A percentile compares a stretch with the other conserved stretches of the same genome.
Conservation (phyloP, 495 filamentous ascomycete species). For the Aspergillus sparsus region DNA sequence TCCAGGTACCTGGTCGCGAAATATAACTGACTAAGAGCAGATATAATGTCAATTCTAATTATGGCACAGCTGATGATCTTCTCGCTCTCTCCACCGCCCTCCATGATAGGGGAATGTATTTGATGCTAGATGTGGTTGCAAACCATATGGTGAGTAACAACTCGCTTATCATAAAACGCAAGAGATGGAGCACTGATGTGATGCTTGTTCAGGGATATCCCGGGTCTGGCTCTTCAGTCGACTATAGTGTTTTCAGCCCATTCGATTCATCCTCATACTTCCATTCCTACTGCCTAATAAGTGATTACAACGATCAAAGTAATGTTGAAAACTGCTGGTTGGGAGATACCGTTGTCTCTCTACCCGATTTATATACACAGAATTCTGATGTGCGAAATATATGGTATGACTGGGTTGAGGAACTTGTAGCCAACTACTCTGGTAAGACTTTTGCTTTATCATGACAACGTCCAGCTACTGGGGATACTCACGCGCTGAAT, state of each 20-base stretch:
- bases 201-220: conserved; percentile 49
- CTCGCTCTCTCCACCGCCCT: conserved; percentile 57
- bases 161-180: not conserved
- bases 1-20: not conserved
- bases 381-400: conserved; percentile 53
- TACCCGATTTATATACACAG: conserved; percentile 72
- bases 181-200: not conserved
- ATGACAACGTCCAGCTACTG: no score
- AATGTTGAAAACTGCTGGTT: conserved; percentile 61
- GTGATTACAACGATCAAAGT: conserved; percentile 59
- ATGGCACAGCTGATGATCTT: conserved; percentile 67
- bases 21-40: conserved; percentile 20
- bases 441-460: conserved; percentile 30
- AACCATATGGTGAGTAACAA: conserved; percentile 64
- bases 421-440: conserved; percentile 55
- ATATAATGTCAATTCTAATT: conserved; percentile 63
- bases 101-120: conserved; percentile 65
- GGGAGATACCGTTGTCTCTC: conserved; percentile 59
- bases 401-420: conserved; percentile 66
- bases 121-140: conserved; percentile 79
- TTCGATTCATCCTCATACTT: conserved; percentile 67
- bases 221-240: conserved; percentile 53
- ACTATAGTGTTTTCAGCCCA: conserved; percentile 63
- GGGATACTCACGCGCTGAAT: not conserved
- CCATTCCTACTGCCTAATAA: conserved; percentile 65